Conservation (phyloP, 208 protist species). For the Tritrichomonas foetus region DNA sequence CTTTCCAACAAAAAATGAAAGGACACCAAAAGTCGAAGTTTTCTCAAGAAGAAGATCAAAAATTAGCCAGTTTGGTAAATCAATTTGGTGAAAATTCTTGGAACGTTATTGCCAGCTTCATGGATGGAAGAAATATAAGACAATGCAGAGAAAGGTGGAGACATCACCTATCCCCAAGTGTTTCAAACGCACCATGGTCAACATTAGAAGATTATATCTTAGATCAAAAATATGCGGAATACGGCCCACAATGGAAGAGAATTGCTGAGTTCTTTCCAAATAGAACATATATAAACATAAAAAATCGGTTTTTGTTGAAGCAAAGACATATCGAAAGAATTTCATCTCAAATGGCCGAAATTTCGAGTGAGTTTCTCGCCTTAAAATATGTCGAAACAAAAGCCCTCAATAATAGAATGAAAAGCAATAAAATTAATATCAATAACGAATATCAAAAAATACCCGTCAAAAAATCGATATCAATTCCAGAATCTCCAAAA, state of each 20-base stretch:
- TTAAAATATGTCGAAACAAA: no score
- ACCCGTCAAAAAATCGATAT: no score
- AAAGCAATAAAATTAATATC: no score
- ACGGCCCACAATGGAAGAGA: not conserved
- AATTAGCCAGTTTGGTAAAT: not conserved
- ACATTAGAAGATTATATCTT: not conserved
- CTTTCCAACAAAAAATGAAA: no score
- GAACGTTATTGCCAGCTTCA: not conserved
- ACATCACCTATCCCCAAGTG: not conserved
- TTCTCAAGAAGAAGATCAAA: not conserved
- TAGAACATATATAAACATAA: not conserved
- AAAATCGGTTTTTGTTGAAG: not conserved
- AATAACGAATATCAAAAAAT: no score
- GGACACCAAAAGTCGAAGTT: constrained; percentile 39
- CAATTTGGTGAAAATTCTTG: not conserved
- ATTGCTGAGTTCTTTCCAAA: constrained; percentile 4
- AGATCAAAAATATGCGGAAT: not conserved
- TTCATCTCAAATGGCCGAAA: no score
- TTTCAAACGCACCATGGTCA: not conserved
- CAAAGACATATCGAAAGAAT: no score
- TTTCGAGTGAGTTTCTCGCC: no score
- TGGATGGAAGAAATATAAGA: not conserved
- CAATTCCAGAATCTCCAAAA: no score
- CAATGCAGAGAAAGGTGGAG: constrained; percentile 29
- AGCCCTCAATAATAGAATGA: no score